A percentile compares a stretch with the other conserved stretches of the same genome.
Evolutionary conservation across 2,329 filamentous ascomycete genomes (phyloP).

Genomic region (Xylaria sp.): DNA sequence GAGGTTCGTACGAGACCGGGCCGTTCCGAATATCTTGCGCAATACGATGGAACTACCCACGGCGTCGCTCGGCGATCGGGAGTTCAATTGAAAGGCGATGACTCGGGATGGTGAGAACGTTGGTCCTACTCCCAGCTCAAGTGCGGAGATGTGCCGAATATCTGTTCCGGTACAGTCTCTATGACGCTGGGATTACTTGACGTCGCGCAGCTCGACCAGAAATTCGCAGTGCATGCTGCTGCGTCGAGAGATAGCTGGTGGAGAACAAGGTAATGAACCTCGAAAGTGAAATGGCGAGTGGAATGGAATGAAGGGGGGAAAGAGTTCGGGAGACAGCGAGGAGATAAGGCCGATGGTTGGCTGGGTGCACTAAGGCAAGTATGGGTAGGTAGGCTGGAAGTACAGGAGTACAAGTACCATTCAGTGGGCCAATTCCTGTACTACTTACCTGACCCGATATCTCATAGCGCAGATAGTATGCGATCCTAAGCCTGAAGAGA

Average conservation of each 20-base stretch:
- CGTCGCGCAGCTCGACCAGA: constrained; percentile 8
- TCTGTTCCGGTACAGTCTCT: constrained; percentile 1
- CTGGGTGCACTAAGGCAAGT: neutral
- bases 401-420: too few species aligned
- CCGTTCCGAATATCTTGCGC: neutral
- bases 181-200: constrained; percentile 20
- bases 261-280: constrained; percentile 22
- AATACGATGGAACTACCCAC: neutral
- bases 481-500: too few species aligned
- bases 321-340: constrained; percentile 20
- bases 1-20: neutral
- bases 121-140: neutral
- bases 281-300: constrained; percentile 28
- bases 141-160: neutral
- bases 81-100: neutral
- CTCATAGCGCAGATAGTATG: too few species aligned
- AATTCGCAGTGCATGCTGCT: constrained; percentile 17
- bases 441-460: too few species aligned
- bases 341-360: constrained; percentile 31
- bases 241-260: constrained; percentile 18
- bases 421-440: too few species aligned
- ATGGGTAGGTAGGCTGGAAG: too few species aligned
- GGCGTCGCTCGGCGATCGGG: neutral
- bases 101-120: neutral
- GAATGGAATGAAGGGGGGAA: constrained; percentile 22